phyloP scores from a whole-genome alignment of 2,329 filamentous ascomycete species.

The Colletotrichum lentis region DNA sequence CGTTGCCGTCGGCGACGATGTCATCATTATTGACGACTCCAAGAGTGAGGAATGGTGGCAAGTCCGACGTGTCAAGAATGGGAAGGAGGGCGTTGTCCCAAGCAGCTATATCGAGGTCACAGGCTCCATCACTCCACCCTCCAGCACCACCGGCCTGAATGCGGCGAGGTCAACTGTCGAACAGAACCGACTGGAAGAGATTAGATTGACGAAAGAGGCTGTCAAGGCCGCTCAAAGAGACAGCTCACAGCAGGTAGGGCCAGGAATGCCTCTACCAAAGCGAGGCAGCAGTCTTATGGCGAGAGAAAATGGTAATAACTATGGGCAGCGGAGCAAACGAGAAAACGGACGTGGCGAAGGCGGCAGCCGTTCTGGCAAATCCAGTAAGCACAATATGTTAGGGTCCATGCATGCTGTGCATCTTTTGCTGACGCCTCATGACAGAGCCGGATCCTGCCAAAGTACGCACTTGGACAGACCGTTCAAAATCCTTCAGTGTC shows the following conservation, averaged over 20 bases:
- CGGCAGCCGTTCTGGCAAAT: constrained; percentile 52
- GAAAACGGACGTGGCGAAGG: constrained; percentile 70
- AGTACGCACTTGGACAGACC: constrained; percentile 92
- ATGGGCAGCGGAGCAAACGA: constrained; percentile 72
- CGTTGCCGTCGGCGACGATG: constrained; percentile 88
- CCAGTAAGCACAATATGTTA: constrained; percentile 65
- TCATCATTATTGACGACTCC: constrained; percentile 85
- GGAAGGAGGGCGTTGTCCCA: constrained; percentile 93
- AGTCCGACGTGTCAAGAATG: constrained; percentile 87
- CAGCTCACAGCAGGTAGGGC: constrained; percentile 72
- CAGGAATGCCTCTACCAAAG: constrained; percentile 77
- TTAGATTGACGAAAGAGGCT: constrained; percentile 82
- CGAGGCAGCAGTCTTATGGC: constrained; percentile 80
- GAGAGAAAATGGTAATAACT: constrained; percentile 72
- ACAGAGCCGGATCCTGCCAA: constrained; percentile 83
- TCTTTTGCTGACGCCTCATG: constrained; percentile 38
- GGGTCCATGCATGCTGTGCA: not conserved
- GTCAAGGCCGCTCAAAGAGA: constrained; percentile 67
- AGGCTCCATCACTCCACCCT: constrained; percentile 66
- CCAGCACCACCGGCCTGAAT: constrained; percentile 60
- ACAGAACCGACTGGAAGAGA: constrained; percentile 81
- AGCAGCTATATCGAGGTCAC: constrained; percentile 95
- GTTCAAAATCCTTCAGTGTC: constrained; percentile 94
- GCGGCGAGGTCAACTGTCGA: constrained; percentile 72
- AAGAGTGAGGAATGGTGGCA: constrained; percentile 99